These are phyloP conservation scores for Mortierella sp. DNA, from an alignment of 371 early-diverging fungal genomes.

Conservation along the genomic window DNA sequence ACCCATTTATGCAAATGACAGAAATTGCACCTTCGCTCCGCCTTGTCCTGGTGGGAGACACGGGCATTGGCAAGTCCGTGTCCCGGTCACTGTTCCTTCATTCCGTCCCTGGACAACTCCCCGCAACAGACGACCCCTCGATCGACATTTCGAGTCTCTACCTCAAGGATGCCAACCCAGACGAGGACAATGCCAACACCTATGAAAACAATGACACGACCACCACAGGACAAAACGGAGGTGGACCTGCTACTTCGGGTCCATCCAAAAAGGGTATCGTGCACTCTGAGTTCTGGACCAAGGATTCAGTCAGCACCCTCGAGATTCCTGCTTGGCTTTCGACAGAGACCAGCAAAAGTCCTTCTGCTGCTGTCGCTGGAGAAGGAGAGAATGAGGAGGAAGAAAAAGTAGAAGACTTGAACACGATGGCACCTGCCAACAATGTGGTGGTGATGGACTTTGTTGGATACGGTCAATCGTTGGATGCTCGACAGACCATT, in stretches of 20 bases:
- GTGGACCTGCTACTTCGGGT: not conserved
- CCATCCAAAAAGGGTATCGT: not conserved
- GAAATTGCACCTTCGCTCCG: slow-evolving; percentile 51
- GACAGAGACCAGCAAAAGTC: not conserved
- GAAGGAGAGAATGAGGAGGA: too few relatives aligned
- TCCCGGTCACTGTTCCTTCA: slow-evolving; percentile 77
- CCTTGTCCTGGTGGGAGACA: slow-evolving; percentile 57
- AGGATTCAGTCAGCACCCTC: slow-evolving; percentile 40
- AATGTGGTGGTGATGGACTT: slow-evolving; percentile 49
- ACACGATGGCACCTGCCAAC: slow-evolving; percentile 31
- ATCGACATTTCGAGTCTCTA: slow-evolving; percentile 20
- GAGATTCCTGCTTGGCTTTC: slow-evolving; percentile 40
- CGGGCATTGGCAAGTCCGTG: slow-evolving; percentile 84
- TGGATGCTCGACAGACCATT: slow-evolving; percentile 36
- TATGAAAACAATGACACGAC: slow-evolving; percentile 1
- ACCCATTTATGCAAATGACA: slow-evolving; percentile 9
- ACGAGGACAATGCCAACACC: slow-evolving; percentile 8
- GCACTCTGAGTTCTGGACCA: slow-evolving; percentile 7
- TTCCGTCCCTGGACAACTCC: slow-evolving; percentile 61
- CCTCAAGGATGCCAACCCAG: not conserved
- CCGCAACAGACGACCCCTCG: slow-evolving; percentile 57
- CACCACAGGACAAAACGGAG: not conserved
- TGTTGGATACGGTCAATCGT: slow-evolving; percentile 47
- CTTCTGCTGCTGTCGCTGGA: not conserved
- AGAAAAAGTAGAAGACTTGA: not conserved